These are phyloP conservation scores for Metschnikowia aberdeeniae DNA, from an alignment of 805 yeast genomes.

Conservation along the genomic window DNA sequence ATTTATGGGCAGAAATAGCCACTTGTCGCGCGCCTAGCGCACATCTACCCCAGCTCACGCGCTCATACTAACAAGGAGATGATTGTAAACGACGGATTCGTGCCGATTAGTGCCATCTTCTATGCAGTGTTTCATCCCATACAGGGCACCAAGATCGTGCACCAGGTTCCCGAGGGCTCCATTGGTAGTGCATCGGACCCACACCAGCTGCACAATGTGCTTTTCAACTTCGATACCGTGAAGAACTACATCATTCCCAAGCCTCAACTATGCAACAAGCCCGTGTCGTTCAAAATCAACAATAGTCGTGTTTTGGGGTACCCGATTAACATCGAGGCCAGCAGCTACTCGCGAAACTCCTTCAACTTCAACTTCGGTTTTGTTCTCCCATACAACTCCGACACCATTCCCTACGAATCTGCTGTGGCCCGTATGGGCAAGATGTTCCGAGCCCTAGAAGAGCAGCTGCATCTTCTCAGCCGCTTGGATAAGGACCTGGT, in stretches of 20 bases:
- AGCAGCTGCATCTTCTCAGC: slow-evolving; percentile 76
- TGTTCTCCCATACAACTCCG: slow-evolving; percentile 79
- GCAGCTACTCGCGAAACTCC: slow-evolving; percentile 81
- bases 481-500: slow-evolving; percentile 37
- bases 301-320: slow-evolving; percentile 74
- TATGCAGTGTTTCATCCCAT: slow-evolving; percentile 93
- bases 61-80: slow-evolving; percentile 11
- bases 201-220: slow-evolving; percentile 11
- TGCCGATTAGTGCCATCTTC: slow-evolving; percentile 83
- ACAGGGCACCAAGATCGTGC: slow-evolving; percentile 87
- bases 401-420: slow-evolving; percentile 81
- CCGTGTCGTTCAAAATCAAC: slow-evolving; percentile 69
- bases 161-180: slow-evolving; percentile 83
- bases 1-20: too few relatives aligned
- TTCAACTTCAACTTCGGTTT: slow-evolving; percentile 92
- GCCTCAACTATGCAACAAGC: slow-evolving; percentile 79
- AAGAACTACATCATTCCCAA: slow-evolving; percentile 93
- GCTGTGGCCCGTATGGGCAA: slow-evolving; percentile 79
- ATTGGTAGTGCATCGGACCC: slow-evolving; percentile 25
- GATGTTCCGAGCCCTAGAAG: slow-evolving; percentile 87
- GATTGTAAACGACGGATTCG: slow-evolving; percentile 58
- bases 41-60: not conserved
- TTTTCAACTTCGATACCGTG: slow-evolving; percentile 78
- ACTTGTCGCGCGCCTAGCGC: not conserved
- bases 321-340: slow-evolving; percentile 77